phyloP scores from a whole-genome alignment of 305 asterid species.

The Euphrasia arctica region DNA sequence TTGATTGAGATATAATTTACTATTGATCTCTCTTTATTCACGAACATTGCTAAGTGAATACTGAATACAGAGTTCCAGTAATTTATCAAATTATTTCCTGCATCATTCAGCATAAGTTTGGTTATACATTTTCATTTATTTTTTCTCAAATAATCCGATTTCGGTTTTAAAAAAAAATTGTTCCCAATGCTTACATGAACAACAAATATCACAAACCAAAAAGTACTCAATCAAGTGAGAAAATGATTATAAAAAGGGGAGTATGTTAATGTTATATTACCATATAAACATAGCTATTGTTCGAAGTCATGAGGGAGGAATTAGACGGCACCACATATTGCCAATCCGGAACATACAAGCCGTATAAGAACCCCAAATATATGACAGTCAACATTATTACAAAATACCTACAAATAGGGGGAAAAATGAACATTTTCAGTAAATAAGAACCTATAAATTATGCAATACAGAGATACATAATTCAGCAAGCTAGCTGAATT shows the following conservation, averaged over 20 bases:
- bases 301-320: constrained; percentile 30
- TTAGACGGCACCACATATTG: constrained; percentile 38
- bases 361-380: constrained; percentile 57
- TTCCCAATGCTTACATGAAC: background rate
- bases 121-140: too few species aligned
- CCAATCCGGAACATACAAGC: constrained; percentile 78
- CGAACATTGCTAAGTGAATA: too few species aligned
- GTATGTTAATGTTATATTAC: constrained; percentile 29
- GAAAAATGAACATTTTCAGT: constrained; percentile 19
- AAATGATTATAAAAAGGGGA: constrained; percentile 1
- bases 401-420: constrained; percentile 44
- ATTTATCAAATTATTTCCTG: too few species aligned
- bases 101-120: too few species aligned
- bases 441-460: background rate
- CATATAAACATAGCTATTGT: constrained; percentile 38
- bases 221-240: constrained; percentile 6
- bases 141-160: background rate
- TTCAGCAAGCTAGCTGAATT: background rate
- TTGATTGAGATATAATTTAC: too few species aligned
- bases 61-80: too few species aligned
- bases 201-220: background rate
- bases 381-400: constrained; percentile 41
- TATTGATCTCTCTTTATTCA: too few species aligned
- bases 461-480: background rate
- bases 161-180: background rate